Conservation (phyloP, 345 rosid species). For the Theobroma cacao region DNA sequence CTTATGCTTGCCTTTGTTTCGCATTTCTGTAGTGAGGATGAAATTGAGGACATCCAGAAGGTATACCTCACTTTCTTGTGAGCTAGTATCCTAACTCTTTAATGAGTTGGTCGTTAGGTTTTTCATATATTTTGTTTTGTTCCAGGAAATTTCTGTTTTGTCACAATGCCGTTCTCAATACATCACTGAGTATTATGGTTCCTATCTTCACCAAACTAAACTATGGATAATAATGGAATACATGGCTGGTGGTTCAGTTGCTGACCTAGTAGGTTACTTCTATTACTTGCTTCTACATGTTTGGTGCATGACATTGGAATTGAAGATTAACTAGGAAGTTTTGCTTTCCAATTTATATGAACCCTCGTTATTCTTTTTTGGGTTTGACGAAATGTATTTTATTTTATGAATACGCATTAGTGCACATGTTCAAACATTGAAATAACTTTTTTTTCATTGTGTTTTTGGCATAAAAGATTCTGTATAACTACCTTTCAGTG, state of each 20-base stretch:
- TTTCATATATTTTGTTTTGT: slow-evolving; percentile 27
- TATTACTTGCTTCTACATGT: slow-evolving; percentile 12
- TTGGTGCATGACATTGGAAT: neutral
- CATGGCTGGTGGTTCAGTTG: slow-evolving; percentile 99
- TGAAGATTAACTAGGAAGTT: neutral
- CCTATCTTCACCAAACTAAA: slow-evolving; percentile 95
- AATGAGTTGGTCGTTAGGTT: slow-evolving; percentile 13
- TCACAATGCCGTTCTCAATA: slow-evolving; percentile 94
- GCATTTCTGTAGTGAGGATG: slow-evolving; percentile 81
- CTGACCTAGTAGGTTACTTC: slow-evolving; percentile 88
- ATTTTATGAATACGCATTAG: too few species aligned
- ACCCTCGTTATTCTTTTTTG: neutral
- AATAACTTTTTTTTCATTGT: too few species aligned
- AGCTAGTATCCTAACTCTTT: slow-evolving; percentile 1
- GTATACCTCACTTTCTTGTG: slow-evolving; percentile 37
- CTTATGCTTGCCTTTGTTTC: slow-evolving; percentile 25
- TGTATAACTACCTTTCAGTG: too few species aligned
- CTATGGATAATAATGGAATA: slow-evolving; percentile 99
- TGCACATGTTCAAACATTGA: too few species aligned
- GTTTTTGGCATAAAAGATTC: too few species aligned
- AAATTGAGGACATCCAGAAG: slow-evolving; percentile 99
- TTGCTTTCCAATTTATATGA: neutral
- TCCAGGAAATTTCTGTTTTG: slow-evolving; percentile 93
- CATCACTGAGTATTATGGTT: slow-evolving; percentile 95
- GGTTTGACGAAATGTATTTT: neutral